Evolutionary conservation across 2,329 filamentous ascomycete genomes (phyloP), one percentile per base, ranked within the genome.

Genomic region (Apiospora phragmitis): DNA sequence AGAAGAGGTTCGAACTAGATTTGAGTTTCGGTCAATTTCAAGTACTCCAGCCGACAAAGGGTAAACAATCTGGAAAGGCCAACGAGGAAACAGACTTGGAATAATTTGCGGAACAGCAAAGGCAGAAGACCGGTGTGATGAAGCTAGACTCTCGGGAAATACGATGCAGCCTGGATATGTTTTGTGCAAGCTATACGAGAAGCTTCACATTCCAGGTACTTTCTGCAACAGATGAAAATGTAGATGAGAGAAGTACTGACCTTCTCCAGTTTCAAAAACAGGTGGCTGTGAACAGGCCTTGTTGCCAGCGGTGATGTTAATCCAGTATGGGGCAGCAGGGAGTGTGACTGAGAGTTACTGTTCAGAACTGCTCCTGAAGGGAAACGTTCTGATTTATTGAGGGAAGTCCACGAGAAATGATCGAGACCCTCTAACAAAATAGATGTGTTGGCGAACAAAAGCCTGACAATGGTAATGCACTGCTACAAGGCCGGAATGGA

Each of bases 351-450:
- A n/a, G 21, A 21, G 18, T 38, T 12, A n/a, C 18, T 11, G 29
- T n/a, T 62, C 29, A 62, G 29, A 11, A n/a, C 18, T 21, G 51
- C 26, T 6, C 26, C 16, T 41, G 38, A 9, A 32, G 29, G 49
- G 3, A 59, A 59, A 18, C 1, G 26, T 3, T 21, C 11, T 21
- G 21, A 14, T 32, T 59, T 35, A 29, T 32, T n/a, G 21, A 11
- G 51, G 29, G 16, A 32, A 29, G 35, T 35, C 6, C 8, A 4
- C 16, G 0, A 8, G 29, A 6, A 24, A 38, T n/a, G 55, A 16
- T 1, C 16, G 18, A n/a, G 3, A n/a, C 1, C 1, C 21, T 21
- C 11, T 11, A 24, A n/a, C 1, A 3, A 12, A n/a, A 38, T 11
- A 16, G 32, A 9, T 18, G 32, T 12, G 32, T 6, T 38, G 8